Evolutionary conservation across 2,329 filamentous ascomycete species (phyloP).

Genomic region (Ophiostoma tasmaniense): DNA sequence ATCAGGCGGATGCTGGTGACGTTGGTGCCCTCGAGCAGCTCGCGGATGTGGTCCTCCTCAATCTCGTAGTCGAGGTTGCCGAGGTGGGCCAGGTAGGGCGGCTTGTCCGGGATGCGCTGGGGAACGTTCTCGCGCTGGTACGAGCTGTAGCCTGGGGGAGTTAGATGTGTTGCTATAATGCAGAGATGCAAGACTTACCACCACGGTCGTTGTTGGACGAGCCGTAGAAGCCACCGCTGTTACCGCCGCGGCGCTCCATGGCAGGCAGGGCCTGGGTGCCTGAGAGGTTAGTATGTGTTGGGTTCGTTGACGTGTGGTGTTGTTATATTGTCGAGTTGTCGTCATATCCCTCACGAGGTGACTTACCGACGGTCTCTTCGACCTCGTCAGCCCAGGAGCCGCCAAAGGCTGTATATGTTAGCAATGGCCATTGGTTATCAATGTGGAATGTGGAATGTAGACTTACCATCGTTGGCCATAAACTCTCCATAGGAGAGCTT

Average conservation of each 20-base stretch:
- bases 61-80: conserved; percentile 96
- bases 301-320: neutral
- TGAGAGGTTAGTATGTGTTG: conserved; percentile 22
- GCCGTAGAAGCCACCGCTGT: conserved; percentile 24
- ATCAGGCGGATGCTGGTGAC: conserved; percentile 91
- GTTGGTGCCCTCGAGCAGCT: conserved; percentile 78
- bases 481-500: conserved; percentile 98
- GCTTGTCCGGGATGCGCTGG: conserved; percentile 67
- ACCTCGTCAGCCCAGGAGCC: conserved; percentile 99
- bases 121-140: conserved; percentile 63
- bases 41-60: conserved; percentile 69
- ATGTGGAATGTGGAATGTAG: conserved; percentile 14
- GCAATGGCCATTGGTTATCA: neutral
- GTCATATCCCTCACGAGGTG: neutral
- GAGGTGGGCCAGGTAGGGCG: conserved; percentile 90
- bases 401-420: conserved; percentile 35
- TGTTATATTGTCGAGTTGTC: neutral
- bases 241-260: conserved; percentile 36
- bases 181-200: conserved; percentile 14
- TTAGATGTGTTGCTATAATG: neutral
- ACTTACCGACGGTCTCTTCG: conserved; percentile 76
- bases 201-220: conserved; percentile 22
- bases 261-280: conserved; percentile 51
- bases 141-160: conserved; percentile 12
- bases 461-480: conserved; percentile 75